phyloP scores from a whole-genome alignment of 768 basidiomycete genomes.

The Termitomyces sp. region DNA sequence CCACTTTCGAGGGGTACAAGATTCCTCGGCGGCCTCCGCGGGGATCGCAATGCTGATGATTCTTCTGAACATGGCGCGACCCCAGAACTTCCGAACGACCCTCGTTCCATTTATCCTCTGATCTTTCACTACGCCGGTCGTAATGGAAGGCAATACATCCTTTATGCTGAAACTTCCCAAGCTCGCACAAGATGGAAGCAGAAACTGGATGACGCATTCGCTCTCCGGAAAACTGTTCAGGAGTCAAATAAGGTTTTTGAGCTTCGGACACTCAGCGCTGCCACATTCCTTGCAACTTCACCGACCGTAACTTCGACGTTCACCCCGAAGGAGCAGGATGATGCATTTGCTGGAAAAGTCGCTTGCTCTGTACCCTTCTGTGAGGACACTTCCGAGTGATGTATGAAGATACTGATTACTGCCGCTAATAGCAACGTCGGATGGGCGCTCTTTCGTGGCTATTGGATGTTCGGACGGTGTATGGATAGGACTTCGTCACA shows the following conservation, averaged over 20 bases:
- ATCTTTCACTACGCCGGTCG: conserved; percentile 61
- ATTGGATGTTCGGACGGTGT: conserved; percentile 95
- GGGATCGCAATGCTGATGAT: conserved; percentile 21
- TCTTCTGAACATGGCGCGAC: conserved; percentile 19
- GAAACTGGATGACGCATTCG: conserved; percentile 86
- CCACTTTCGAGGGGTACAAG: conserved; percentile 73
- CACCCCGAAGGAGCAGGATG: conserved; percentile 62
- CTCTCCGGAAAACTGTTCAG: conserved; percentile 77
- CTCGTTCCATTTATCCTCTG: conserved; percentile 82
- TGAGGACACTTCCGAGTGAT: conserved; percentile 27
- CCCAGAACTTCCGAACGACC: conserved; percentile 39
- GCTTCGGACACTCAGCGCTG: conserved; percentile 80
- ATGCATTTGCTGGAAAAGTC: conserved; percentile 71
- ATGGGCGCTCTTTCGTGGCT: conserved; percentile 82
- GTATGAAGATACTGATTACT: neutral
- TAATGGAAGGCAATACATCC: conserved; percentile 75
- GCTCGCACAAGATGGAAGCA: conserved; percentile 83
- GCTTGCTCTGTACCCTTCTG: conserved; percentile 95
- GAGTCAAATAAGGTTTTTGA: conserved; percentile 94
- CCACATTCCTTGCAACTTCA: conserved; percentile 79
- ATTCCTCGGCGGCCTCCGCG: conserved; percentile 60
- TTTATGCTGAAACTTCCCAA: conserved; percentile 80
- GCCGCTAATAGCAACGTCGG: conserved; percentile 63
- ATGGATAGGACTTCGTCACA: conserved; percentile 93
- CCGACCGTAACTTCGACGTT: conserved; percentile 36